Evolutionary conservation across 1,284 basidiomycete genomes (phyloP), one percentile per base, ranked within the genome.

Genomic region (Lentinus polychrous): DNA sequence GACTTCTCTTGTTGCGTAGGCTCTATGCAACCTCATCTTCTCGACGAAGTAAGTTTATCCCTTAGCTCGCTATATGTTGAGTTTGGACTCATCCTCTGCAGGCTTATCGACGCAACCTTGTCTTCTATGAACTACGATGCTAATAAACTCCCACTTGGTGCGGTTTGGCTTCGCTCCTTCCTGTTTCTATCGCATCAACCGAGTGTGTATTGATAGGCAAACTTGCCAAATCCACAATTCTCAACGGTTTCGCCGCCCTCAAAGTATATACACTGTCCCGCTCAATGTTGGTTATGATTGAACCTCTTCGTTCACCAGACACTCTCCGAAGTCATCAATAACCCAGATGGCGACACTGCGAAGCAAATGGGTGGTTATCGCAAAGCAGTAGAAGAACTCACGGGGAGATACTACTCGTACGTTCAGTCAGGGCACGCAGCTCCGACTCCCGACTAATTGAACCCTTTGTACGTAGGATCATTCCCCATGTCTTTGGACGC

Each of bases 81-180:
- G 40, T 20, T 49, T 12, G 31, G 3, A 10, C 8, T 4, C 17
- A 45, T 8, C 27, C 4, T 27, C 15, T 38, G 1, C 45, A 81
- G 77, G 23, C 60, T 81, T 52, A 76, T 83, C 41, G 71, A 79
- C 43, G 77, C 76, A 0, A 70, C 74, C 18, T 60, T 85, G 56
- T 75, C 76, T n/a, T 75, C 76, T 2, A 79, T 85, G 78, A 82
- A 83, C 57, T 85, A 85, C 55, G 81, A 85, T 57, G 80, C 79
- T 2, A 78, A 78, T 55, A 85, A 85, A 58, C 68, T 84, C 18
- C 82, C 82, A 12, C 72, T 84, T 8, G 81, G 78, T 70, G 65
- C 51, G 47, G 53, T 52, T 55, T 24, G 15, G 45, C 45, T 35
- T 39, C 46, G n/a, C 31, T 31, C 48, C 34, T 17, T 35, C 38